These are phyloP conservation scores for Elsinoe necatrix DNA, from an alignment of 2,329 filamentous ascomycete species.

Conservation along the genomic window DNA sequence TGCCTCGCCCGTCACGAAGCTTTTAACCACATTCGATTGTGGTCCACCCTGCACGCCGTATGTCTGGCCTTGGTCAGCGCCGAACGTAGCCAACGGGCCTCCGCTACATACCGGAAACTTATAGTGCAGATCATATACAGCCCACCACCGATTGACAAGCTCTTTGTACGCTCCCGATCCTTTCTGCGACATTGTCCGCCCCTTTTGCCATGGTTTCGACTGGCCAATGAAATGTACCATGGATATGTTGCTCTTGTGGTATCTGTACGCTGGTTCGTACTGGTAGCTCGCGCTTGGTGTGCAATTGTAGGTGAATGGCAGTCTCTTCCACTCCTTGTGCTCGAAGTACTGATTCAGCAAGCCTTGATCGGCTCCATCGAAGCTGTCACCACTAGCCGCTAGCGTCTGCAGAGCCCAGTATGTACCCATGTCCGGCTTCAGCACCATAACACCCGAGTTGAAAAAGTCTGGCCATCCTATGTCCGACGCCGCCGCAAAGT, in stretches of 20 bases:
- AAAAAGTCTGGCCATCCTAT: conserved; percentile 98
- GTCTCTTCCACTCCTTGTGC: conserved; percentile 64
- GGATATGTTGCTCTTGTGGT: conserved; percentile 83
- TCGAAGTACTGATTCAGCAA: conserved; percentile 91
- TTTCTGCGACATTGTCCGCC: conserved; percentile 34
- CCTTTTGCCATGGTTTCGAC: conserved; percentile 70
- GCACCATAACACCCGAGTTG: conserved; percentile 94
- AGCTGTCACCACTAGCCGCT: conserved; percentile 80
- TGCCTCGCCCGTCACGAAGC: conserved; percentile 4
- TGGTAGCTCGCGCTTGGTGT: conserved; percentile 96
- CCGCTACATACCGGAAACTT: conserved; percentile 32
- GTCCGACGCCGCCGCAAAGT: conserved; percentile 72
- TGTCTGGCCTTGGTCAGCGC: not conserved
- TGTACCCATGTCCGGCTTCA: conserved; percentile 77
- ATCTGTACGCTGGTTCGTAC: conserved; percentile 87
- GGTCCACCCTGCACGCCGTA: not conserved
- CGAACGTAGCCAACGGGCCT: not conserved
- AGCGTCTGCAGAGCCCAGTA: conserved; percentile 78
- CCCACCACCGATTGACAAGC: conserved; percentile 84
- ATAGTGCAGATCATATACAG: conserved; percentile 85
- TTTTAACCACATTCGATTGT: conserved; percentile 4
- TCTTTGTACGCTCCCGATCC: conserved; percentile 65
- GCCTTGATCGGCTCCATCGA: conserved; percentile 94
- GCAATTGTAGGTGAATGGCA: conserved; percentile 95
- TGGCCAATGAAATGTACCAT: conserved; percentile 91